Evolutionary conservation across 768 basidiomycete genomes (phyloP).

Genomic region (Amanita thiersii): DNA sequence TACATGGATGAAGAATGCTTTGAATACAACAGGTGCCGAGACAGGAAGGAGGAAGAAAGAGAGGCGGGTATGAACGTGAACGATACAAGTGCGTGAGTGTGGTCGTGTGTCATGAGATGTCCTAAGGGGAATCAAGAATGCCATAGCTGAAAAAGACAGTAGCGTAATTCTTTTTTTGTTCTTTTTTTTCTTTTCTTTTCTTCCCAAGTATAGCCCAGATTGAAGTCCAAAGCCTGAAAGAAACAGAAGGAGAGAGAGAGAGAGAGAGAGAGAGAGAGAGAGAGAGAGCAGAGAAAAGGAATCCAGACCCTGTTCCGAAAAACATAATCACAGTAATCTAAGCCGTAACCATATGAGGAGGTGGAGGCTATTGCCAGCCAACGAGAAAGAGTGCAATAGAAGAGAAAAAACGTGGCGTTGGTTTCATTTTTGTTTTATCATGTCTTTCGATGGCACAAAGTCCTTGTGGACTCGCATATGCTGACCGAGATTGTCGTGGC

Average conservation of each 20-base stretch:
- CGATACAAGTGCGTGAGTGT: too few relatives aligned
- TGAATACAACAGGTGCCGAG: too few relatives aligned
- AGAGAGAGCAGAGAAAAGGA: constrained; percentile 6
- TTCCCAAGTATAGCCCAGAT: constrained; percentile 9
- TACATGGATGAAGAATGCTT: too few relatives aligned
- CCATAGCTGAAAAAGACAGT: constrained; percentile 2
- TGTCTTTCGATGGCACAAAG: constrained; percentile 22
- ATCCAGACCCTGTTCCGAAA: constrained; percentile 7
- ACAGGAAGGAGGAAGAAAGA: too few relatives aligned
- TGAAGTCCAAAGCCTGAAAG: constrained; percentile 5
- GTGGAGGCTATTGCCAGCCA: not conserved
- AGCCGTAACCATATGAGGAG: constrained; percentile 5
- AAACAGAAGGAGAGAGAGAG: constrained; percentile 5
- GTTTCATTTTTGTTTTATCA: not conserved
- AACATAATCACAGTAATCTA: constrained; percentile 4
- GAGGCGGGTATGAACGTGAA: too few relatives aligned
- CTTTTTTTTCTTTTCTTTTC: constrained; percentile 4
- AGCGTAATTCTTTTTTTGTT: constrained; percentile 3
- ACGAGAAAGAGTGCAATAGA: not conserved
- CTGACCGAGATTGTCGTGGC: constrained; percentile 84
- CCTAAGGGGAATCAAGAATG: too few relatives aligned
- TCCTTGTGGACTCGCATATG: constrained; percentile 79
- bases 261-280: constrained; percentile 2
- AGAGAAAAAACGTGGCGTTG: constrained; percentile 2
- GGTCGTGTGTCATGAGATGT: too few relatives aligned